Percentiles rank a stretch among this genome's conserved stretches.
Evolutionary conservation across 2,329 filamentous ascomycete species (phyloP).

Genomic region (Didymella pomorum): DNA sequence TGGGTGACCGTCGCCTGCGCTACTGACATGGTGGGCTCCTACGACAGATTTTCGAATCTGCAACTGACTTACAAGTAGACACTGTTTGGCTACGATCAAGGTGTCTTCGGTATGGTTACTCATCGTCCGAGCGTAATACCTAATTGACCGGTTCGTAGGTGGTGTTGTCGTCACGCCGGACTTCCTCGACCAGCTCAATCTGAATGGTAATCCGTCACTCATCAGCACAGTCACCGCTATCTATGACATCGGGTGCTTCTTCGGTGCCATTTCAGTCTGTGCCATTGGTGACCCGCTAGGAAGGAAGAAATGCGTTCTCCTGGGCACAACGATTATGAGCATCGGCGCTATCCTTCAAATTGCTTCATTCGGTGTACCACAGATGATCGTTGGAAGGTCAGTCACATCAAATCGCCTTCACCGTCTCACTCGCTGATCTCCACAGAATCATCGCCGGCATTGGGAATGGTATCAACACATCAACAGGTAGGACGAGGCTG

Average conservation of each 20-base stretch:
- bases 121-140: background rate
- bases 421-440: background rate
- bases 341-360: slow-evolving; percentile 60
- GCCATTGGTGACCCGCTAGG: slow-evolving; percentile 59
- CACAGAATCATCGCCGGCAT: slow-evolving; percentile 56
- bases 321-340: slow-evolving; percentile 59
- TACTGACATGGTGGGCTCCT: slow-evolving; percentile 28
- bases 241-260: slow-evolving; percentile 68
- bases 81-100: slow-evolving; percentile 58
- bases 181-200: slow-evolving; percentile 59
- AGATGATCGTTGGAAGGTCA: slow-evolving; percentile 59
- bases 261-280: slow-evolving; percentile 60
- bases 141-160: slow-evolving; percentile 36
- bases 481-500: slow-evolving; percentile 50
- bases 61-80: slow-evolving; percentile 27
- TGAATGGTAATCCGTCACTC: slow-evolving; percentile 53
- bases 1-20: slow-evolving; percentile 59
- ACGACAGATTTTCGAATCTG: background rate
- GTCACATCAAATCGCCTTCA: background rate
- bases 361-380: slow-evolving; percentile 54
- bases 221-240: slow-evolving; percentile 63
- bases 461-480: slow-evolving; percentile 62
- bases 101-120: slow-evolving; percentile 56
- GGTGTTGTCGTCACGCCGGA: slow-evolving; percentile 64
- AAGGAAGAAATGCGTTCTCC: slow-evolving; percentile 57